Evolutionary conservation across 495 filamentous ascomycete species (phyloP).

Genomic region (Xylaria sp.): DNA sequence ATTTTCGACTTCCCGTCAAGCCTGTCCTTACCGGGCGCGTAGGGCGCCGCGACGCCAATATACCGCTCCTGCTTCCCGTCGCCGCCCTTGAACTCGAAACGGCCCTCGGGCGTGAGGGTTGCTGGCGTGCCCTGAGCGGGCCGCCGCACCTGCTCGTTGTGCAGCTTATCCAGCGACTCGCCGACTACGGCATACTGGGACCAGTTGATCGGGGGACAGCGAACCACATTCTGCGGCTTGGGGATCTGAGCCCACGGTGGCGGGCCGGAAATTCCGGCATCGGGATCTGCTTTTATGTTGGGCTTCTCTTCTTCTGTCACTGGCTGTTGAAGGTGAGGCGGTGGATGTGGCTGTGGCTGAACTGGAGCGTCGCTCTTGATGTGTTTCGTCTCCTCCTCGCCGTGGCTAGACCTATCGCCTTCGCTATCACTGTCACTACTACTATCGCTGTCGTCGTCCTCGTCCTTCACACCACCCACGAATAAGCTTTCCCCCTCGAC

Average conservation of each 20-base stretch:
- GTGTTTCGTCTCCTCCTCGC: slow-evolving; percentile 18
- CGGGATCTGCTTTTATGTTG: slow-evolving; percentile 13
- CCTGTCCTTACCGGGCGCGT: slow-evolving; percentile 72
- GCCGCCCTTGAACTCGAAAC: slow-evolving; percentile 51
- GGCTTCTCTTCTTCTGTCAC: slow-evolving; percentile 7
- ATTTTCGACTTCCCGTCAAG: slow-evolving; percentile 60
- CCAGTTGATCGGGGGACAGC: slow-evolving; percentile 90
- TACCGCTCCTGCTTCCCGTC: slow-evolving; percentile 44
- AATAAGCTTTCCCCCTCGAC: slow-evolving; percentile 45
- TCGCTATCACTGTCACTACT: slow-evolving; percentile 29
- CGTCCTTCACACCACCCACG: slow-evolving; percentile 29
- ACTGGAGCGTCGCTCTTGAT: slow-evolving; percentile 2
- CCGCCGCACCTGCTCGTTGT: slow-evolving; percentile 74
- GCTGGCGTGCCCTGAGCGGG: slow-evolving; percentile 65
- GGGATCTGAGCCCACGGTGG: slow-evolving; percentile 62
- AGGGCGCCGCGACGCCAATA: slow-evolving; percentile 73
- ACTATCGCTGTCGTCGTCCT: slow-evolving; percentile 40
- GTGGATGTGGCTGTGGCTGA: not conserved
- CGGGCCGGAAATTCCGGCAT: not conserved
- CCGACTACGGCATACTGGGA: slow-evolving; percentile 85
- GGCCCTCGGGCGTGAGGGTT: slow-evolving; percentile 44
- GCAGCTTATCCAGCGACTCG: slow-evolving; percentile 79
- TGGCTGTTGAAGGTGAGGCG: slow-evolving; percentile 8
- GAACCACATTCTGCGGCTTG: slow-evolving; percentile 79
- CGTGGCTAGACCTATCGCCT: slow-evolving; percentile 23